Conservation (phyloP, 106 monocot species). For the Platanthera guangdongensis region DNA sequence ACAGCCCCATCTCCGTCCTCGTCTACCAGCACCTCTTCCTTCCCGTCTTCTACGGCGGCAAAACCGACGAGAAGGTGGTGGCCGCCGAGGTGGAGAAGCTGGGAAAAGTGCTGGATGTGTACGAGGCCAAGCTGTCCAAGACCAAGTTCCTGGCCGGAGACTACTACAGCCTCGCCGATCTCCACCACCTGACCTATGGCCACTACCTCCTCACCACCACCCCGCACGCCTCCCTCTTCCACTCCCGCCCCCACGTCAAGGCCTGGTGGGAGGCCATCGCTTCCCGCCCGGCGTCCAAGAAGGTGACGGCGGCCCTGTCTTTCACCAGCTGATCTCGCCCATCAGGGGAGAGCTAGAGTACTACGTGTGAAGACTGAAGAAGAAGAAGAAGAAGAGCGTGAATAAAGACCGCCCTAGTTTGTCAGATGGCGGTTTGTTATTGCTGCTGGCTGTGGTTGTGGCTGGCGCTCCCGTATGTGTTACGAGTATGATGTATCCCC, state of each 20-base stretch:
- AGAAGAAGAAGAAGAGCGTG: too few relatives aligned
- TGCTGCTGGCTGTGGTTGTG: too few relatives aligned
- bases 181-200: constrained; percentile 30
- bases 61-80: constrained; percentile 21
- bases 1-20: constrained; percentile 23
- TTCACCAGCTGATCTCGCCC: background rate
- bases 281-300: constrained; percentile 25
- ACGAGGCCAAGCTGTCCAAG: constrained; percentile 33
- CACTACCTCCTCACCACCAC: constrained; percentile 29
- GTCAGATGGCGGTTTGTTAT: too few relatives aligned
- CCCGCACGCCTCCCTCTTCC: constrained; percentile 33
- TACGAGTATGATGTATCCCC: too few relatives aligned
- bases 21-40: constrained; percentile 27
- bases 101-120: constrained; percentile 50
- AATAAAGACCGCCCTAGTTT: too few relatives aligned
- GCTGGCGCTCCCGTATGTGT: too few relatives aligned
- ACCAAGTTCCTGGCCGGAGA: constrained; percentile 45
- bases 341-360: too few relatives aligned
- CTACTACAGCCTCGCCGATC: constrained; percentile 43
- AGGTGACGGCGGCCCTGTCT: constrained; percentile 13
- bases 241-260: constrained; percentile 35
- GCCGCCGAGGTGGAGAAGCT: constrained; percentile 27
- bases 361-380: too few relatives aligned
- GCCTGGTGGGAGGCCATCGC: constrained; percentile 46
- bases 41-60: constrained; percentile 25